These are phyloP conservation scores for Plantago ovata DNA, from an alignment of 257 asterid species.

Conservation along the genomic window DNA sequence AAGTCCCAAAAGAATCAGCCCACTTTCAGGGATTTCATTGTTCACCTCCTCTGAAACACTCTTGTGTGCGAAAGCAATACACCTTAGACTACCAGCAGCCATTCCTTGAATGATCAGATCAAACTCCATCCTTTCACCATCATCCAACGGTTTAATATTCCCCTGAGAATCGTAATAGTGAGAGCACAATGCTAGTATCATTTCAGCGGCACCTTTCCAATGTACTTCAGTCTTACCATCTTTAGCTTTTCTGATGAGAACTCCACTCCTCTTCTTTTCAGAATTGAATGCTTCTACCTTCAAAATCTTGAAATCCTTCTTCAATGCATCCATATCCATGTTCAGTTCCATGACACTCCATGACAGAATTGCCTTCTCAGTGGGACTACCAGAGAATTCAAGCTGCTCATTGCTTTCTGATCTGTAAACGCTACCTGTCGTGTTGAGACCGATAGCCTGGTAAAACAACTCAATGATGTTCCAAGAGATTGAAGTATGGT, in stretches of 20 bases:
- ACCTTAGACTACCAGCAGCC: conserved; percentile 81
- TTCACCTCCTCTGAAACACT: conserved; percentile 57
- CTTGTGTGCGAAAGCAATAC: conserved; percentile 85
- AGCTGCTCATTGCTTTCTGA: too few species aligned
- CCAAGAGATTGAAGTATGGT: background rate
- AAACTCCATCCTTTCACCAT: conserved; percentile 72
- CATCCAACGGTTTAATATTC: conserved; percentile 50
- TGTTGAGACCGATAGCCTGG: too few species aligned
- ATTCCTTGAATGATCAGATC: conserved; percentile 52
- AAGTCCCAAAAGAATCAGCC: conserved; percentile 76
- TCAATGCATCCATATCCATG: conserved; percentile 55
- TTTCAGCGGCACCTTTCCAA: conserved; percentile 98
- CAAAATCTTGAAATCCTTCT: conserved; percentile 25
- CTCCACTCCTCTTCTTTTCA: conserved; percentile 71
- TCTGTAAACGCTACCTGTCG: too few species aligned
- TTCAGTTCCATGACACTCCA: conserved; percentile 58
- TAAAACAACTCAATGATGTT: too few species aligned
- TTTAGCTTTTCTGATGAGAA: conserved; percentile 26
- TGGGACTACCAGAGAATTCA: conserved; percentile 80
- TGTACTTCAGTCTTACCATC: too few species aligned
- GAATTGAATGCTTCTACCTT: conserved; percentile 73
- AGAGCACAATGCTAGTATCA: conserved; percentile 68
- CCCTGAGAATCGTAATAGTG: conserved; percentile 61
- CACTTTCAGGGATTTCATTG: conserved; percentile 81
- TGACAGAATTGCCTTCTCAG: conserved; percentile 76